A percentile compares a stretch with the other conserved stretches of the same genome.
Conservation (phyloP, 306 rosid genomes). For the Prunus mira region DNA sequence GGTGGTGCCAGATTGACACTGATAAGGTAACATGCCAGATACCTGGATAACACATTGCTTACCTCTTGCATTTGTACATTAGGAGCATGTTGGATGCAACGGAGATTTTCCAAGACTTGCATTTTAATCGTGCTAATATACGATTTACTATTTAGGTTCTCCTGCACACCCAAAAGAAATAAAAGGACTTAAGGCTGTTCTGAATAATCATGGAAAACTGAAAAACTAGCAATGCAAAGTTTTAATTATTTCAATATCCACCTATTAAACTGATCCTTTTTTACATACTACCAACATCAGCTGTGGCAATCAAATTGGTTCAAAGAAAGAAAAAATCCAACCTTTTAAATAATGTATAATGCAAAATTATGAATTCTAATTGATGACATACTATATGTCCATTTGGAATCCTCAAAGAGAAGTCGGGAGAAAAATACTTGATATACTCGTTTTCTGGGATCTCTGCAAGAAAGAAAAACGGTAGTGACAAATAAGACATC, state of each 20-base stretch:
- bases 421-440: constrained; percentile 87
- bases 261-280: background rate
- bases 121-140: constrained; percentile 83
- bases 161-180: constrained; percentile 50
- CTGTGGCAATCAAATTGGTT: background rate
- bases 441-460: constrained; percentile 92
- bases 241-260: background rate
- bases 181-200: background rate
- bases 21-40: background rate
- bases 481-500: background rate
- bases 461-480: constrained; percentile 56
- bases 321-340: background rate
- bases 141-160: constrained; percentile 87
- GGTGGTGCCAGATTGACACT: background rate
- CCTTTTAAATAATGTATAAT: background rate
- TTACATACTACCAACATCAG: background rate
- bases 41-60: constrained; percentile 15
- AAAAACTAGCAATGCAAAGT: background rate
- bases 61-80: constrained; percentile 99
- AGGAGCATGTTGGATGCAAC: constrained; percentile 91
- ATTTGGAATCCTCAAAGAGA: constrained; percentile 75
- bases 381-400: constrained; percentile 72
- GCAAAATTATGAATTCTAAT: constrained; percentile 13
- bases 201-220: background rate
- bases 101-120: constrained; percentile 94